Evolutionary conservation across 1,284 basidiomycete genomes (phyloP).

Genomic region (Papiliotrema nemorosa): DNA sequence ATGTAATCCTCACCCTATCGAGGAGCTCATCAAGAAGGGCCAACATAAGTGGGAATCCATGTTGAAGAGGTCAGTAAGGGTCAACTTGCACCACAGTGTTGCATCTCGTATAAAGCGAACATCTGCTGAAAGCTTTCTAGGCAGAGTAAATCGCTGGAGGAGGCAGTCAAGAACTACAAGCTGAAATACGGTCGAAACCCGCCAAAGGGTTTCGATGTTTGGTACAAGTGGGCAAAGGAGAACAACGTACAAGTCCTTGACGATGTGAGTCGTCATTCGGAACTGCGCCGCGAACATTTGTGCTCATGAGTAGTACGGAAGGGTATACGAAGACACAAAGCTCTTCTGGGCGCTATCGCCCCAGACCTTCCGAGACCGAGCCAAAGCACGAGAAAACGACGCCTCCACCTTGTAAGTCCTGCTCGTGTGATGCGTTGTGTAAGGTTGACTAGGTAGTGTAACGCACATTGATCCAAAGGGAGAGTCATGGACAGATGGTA

Average conservation of each 20-base stretch:
- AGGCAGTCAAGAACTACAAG: conserved; percentile 49
- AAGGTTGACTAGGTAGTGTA: too few species aligned
- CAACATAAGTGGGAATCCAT: conserved; percentile 34
- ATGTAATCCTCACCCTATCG: conserved; percentile 38
- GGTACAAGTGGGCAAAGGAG: conserved; percentile 44
- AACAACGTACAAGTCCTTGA: conserved; percentile 50
- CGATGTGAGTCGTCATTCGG: conserved; percentile 34
- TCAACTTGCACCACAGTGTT: neutral
- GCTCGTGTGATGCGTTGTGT: too few species aligned
- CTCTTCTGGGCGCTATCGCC: conserved; percentile 46
- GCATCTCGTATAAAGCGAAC: neutral
- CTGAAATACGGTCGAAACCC: conserved; percentile 48
- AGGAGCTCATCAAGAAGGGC: conserved; percentile 35
- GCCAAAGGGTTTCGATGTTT: conserved; percentile 51
- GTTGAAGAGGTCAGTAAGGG: conserved; percentile 31
- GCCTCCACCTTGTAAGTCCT: conserved; percentile 1
- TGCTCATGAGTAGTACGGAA: conserved; percentile 41
- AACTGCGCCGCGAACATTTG: neutral
- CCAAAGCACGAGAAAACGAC: conserved; percentile 14
- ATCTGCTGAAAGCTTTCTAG: conserved; percentile 7
- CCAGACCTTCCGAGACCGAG: conserved; percentile 20
- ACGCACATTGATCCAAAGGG: conserved; percentile 7
- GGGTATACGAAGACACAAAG: conserved; percentile 42
- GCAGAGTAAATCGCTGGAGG: conserved; percentile 44
- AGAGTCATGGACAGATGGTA: neutral